These are phyloP conservation scores for Boletellus deceptivus DNA, from an alignment of 1,284 basidiomycete species.

Conservation along the genomic window DNA sequence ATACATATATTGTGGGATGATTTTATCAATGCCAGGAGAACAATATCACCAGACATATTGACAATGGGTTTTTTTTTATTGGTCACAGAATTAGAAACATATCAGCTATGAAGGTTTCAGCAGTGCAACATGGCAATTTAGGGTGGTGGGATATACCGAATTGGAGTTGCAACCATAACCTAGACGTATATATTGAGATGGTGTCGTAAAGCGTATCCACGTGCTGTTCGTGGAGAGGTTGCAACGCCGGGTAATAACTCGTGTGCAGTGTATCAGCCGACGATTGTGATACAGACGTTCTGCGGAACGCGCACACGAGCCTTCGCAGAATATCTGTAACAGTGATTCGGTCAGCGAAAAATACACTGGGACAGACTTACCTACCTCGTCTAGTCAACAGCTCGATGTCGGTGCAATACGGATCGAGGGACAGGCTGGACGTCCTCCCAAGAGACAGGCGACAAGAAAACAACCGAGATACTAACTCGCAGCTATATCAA, in stretches of 20 bases:
- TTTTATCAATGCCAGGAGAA: too few species aligned
- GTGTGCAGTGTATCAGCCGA: conserved; percentile 26
- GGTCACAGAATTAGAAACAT: too few species aligned
- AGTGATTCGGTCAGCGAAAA: not conserved
- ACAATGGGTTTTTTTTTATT: too few species aligned
- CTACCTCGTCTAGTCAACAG: conserved; percentile 64
- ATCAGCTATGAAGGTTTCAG: too few species aligned
- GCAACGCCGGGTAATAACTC: conserved; percentile 53
- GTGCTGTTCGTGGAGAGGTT: conserved; percentile 66
- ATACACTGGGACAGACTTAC: conserved; percentile 35
- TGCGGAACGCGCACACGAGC: conserved; percentile 20
- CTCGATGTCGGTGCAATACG: conserved; percentile 67
- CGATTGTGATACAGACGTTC: conserved; percentile 26
- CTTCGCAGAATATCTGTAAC: conserved; percentile 13
- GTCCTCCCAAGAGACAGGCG: conserved; percentile 72
- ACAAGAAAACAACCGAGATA: conserved; percentile 63
- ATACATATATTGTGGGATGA: too few species aligned
- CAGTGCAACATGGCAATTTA: too few species aligned
- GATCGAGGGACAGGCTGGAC: conserved; percentile 73
- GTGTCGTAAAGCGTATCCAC: conserved; percentile 60
- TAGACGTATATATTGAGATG: conserved; percentile 66
- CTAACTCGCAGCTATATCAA: conserved; percentile 40
- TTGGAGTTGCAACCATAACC: too few species aligned
- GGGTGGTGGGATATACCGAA: too few species aligned
- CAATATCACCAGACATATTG: too few species aligned